These are phyloP conservation scores for Silene vulgaris DNA, from an alignment of 179 eudicot species.

Conservation along the genomic window DNA sequence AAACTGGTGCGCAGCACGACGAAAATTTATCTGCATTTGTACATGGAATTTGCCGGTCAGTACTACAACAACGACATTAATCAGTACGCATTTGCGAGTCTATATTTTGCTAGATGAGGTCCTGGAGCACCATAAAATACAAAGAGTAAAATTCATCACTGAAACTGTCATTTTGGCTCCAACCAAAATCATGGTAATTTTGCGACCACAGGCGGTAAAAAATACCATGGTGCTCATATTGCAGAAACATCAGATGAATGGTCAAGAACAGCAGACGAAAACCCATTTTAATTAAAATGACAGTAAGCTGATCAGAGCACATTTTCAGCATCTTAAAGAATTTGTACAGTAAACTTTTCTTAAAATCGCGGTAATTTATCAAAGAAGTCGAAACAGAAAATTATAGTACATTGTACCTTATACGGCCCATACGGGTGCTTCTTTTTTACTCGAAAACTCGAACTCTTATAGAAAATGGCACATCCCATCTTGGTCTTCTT, in stretches of 20 bases:
- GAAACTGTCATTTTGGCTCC: no score
- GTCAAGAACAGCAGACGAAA: background rate
- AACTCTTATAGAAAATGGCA: background rate
- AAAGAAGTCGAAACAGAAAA: background rate
- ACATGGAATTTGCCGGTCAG: background rate
- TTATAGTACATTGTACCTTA: background rate
- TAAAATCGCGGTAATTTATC: background rate
- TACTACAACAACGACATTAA: no score
- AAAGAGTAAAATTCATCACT: no score
- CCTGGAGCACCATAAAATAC: no score
- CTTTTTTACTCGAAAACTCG: background rate
- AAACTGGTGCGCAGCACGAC: background rate
- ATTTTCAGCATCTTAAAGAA: no score
- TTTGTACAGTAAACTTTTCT: no score
- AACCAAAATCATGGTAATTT: no score
- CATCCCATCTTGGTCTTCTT: background rate
- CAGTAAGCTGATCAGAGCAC: background rate
- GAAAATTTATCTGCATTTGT: background rate
- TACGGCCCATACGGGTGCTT: background rate
- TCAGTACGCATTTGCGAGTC: no score
- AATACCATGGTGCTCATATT: no score
- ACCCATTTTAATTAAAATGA: background rate
- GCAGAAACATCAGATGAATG: background rate
- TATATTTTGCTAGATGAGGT: no score
- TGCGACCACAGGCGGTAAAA: no score